A percentile compares a stretch with the other conserved stretches of the same genome.
phyloP scores from a whole-genome alignment of 2,329 filamentous ascomycete genomes.

The Stachybotrys elegans region DNA sequence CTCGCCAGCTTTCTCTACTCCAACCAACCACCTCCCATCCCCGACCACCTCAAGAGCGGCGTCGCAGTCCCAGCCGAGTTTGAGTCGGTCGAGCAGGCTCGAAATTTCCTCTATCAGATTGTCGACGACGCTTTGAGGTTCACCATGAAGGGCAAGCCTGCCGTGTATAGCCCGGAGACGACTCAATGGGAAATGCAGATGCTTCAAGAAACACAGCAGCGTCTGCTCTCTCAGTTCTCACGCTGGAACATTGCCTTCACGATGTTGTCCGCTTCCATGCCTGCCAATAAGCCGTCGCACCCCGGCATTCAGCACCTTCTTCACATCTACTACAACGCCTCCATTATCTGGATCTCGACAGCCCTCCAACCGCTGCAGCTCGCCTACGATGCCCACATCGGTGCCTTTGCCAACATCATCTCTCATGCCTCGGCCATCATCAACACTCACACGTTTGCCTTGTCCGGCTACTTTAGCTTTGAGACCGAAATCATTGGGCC shows the following conservation, averaged over 20 bases:
- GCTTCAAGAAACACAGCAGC: conserved; percentile 26
- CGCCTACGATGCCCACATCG: conserved; percentile 27
- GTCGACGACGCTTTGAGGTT: conserved; percentile 35
- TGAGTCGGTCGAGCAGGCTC: conserved; percentile 24
- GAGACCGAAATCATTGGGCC: conserved; percentile 37
- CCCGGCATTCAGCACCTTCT: conserved; percentile 22
- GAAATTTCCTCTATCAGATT: conserved; percentile 28
- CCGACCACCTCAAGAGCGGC: conserved; percentile 24
- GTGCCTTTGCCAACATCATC: conserved; percentile 31
- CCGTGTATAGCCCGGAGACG: conserved; percentile 19
- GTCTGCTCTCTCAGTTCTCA: conserved; percentile 21
- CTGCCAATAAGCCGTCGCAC: conserved; percentile 8
- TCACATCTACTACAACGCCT: conserved; percentile 30
- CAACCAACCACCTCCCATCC: conserved; percentile 28
- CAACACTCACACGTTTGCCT: conserved; percentile 4
- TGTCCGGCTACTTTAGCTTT: conserved; percentile 28
- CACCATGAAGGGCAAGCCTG: conserved; percentile 18
- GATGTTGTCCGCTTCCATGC: conserved; percentile 18
- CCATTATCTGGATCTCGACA: conserved; percentile 26
- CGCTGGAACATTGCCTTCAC: conserved; percentile 26
- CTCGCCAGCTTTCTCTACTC: conserved; percentile 37
- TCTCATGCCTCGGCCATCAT: conserved; percentile 25
- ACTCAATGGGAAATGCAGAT: conserved; percentile 15
- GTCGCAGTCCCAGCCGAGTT: conserved; percentile 27
- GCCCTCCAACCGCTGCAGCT: conserved; percentile 23